Evolutionary conservation across 306 rosid genomes (phyloP).

Genomic region (Mucuna pruriens): DNA sequence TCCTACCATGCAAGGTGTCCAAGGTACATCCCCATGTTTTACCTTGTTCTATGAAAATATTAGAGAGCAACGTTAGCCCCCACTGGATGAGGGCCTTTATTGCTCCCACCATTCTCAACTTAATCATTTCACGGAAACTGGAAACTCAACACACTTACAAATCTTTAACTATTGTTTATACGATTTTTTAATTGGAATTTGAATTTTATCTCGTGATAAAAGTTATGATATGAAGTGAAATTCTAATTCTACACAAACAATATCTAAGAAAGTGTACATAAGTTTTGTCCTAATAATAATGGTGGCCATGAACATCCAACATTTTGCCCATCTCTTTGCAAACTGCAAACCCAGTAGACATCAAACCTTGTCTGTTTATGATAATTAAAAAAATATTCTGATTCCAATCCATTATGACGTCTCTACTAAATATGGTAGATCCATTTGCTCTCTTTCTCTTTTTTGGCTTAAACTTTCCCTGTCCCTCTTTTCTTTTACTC

Average conservation of each 20-base stretch:
- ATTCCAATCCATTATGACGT: constrained; percentile 6
- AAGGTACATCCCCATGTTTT: constrained; percentile 43
- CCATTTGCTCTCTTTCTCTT: not conserved
- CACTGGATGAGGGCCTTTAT: constrained; percentile 34
- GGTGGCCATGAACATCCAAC: constrained; percentile 15
- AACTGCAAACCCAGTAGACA: constrained; percentile 30
- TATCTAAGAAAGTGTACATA: too few relatives aligned
- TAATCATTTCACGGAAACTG: constrained; percentile 36
- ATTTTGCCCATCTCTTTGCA: not conserved
- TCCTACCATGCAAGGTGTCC: constrained; percentile 34
- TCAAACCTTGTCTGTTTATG: constrained; percentile 28
- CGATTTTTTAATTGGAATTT: too few relatives aligned
- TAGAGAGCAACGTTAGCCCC: constrained; percentile 32
- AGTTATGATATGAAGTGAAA: too few relatives aligned
- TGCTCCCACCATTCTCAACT: constrained; percentile 33
- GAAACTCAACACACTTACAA: too few relatives aligned
- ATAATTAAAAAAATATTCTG: constrained; percentile 19
- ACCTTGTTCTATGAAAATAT: constrained; percentile 39
- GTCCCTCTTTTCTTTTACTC: not conserved
- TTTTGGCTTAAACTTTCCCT: not conserved
- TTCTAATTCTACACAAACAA: too few relatives aligned
- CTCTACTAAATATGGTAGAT: constrained; percentile 14
- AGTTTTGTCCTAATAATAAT: too few relatives aligned
- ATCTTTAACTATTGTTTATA: too few relatives aligned
- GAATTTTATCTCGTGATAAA: too few relatives aligned